Base-by-base conservation (phyloP, 2,329 filamentous ascomycete genomes). In the Neofusicoccum ribis region DNA sequence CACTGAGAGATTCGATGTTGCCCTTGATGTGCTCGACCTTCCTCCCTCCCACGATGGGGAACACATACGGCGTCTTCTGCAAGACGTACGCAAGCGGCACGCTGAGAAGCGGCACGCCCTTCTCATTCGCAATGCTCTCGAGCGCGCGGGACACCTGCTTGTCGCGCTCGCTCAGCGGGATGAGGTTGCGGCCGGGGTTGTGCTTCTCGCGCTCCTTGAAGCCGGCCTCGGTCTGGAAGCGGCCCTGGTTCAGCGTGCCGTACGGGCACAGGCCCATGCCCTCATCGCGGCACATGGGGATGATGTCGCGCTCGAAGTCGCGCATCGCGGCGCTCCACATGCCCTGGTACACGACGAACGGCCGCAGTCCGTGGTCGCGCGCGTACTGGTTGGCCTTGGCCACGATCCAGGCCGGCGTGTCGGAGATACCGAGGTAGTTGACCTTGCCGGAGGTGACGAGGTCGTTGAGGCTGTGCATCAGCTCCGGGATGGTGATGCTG, bases 41-140 rank as follows among this genome's bases (percentile, higher is more conserved):
- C 9, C 89, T 83, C 0, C 88, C 88, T 9, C 90, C 90, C 3
- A 92, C 81, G 43, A 93, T 87, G 0, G 91, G 91, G 72, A 91
- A 91, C 11, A 92, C 88, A 70, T 91, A 87, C 0, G 89, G 85
- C 0, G 88, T 81, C 78, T 92, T 92, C 68, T 87, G 84, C 82
- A 91, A 84, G 12, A 92, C 86, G 71, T 93, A 93, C 1, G 90
- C 90, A 20, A 93, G 77, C 11, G 90, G 89, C 37, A 91, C 78
- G 41, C 83, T 83, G 5, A 85, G 86, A 39, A 89, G 80, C 44
- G 82, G 79, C 11, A 81, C 79, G 36, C 60, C 49, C 39, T 58
- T 58, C 12, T 23, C 52, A 68, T 88, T 85, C 0, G 85, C 87
- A 6, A 91, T 83, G 69, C 86, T 81, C 36, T 85, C 87, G 0